Evolutionary conservation across 306 rosid species (phyloP), one percentile per base, ranked within the genome.

Genomic region (Senna siamea): DNA sequence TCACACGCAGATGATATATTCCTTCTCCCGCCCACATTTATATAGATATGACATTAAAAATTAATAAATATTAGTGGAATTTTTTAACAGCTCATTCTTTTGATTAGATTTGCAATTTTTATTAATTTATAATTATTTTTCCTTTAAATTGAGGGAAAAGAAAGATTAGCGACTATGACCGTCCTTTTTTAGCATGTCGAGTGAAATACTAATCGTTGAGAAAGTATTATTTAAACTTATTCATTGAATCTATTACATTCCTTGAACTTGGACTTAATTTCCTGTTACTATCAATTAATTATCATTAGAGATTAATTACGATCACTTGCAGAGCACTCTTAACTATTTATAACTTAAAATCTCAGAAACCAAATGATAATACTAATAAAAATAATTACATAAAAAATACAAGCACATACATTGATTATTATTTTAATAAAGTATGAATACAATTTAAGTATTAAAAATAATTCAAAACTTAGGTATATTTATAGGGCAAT

Each of bases 181-280:
- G 1, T 20, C 30, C 30, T 0, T 8, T 50, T 19, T 26, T n/a
- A n/a, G n/a, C n/a, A n/a, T n/a, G n/a, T n/a, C n/a, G n/a, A n/a
- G n/a, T n/a, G n/a, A n/a, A n/a, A n/a, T n/a, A n/a, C n/a, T n/a
- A n/a, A n/a, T n/a, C n/a, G n/a, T n/a, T n/a, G n/a, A n/a, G n/a
- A n/a, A n/a, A n/a, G n/a, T n/a, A n/a, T n/a, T n/a, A n/a, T 57
- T 20, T 40, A 64, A 40, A 43, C 14, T 6, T 44, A 15, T 65
- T 44, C 55, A 13, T 43, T 44, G 55, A 64, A 64, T 13, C 12
- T 7, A 20, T 18, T 20, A 41, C 70, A 64, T 41, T 64, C 53
- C 70, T 43, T 41, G 70, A 65, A 65, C 70, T 14, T 44, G 20
- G 70, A 20, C 70, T 14, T 65, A 2, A 8, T 9, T 3, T 23